phyloP scores from a whole-genome alignment of 768 basidiomycete species.

The Rhodotorula taiwanensis region DNA sequence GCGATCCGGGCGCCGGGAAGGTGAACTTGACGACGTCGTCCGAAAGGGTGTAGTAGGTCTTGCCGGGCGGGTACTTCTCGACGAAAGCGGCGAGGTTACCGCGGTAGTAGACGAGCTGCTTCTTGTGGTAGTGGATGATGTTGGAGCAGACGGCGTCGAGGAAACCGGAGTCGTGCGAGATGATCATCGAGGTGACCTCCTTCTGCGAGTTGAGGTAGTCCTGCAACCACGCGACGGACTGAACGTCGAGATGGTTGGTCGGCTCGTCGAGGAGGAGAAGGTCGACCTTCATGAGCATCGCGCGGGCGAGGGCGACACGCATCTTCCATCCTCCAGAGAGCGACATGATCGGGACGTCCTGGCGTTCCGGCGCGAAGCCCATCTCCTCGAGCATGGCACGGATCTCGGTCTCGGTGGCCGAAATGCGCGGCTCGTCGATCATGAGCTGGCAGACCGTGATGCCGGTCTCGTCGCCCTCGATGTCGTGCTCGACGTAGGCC shows the following conservation, averaged over 20 bases:
- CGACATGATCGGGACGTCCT: constrained; percentile 75
- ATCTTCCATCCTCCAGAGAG: constrained; percentile 99
- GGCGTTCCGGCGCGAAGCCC: constrained; percentile 80
- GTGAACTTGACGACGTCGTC: constrained; percentile 89
- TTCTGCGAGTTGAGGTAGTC: constrained; percentile 67
- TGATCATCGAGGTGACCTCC: constrained; percentile 80
- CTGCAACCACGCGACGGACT: constrained; percentile 87
- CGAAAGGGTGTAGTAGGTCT: constrained; percentile 91
- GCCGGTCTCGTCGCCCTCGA: constrained; percentile 44
- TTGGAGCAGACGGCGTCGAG: constrained; percentile 92
- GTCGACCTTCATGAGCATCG: constrained; percentile 86
- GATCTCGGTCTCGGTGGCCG: constrained; percentile 72
- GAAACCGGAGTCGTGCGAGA: constrained; percentile 97
- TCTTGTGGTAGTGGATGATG: constrained; percentile 92
- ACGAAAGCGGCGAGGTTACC: constrained; percentile 79
- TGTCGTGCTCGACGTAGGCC: constrained; percentile 97
- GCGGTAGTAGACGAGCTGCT: constrained; percentile 91
- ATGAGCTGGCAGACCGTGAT: constrained; percentile 40
- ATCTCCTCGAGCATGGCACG: constrained; percentile 73
- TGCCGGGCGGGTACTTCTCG: constrained; percentile 80
- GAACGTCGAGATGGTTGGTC: constrained; percentile 49
- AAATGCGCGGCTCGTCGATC: constrained; percentile 58
- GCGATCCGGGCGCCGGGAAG: constrained; percentile 88
- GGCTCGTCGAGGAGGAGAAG: constrained; percentile 56
- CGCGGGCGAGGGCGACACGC: constrained; percentile 90